Percentiles rank a stretch among this genome's conserved stretches.
These are phyloP conservation scores for Incumbomyces lentus DNA, from an alignment of 2,329 filamentous ascomycete genomes.

Conservation along the genomic window DNA sequence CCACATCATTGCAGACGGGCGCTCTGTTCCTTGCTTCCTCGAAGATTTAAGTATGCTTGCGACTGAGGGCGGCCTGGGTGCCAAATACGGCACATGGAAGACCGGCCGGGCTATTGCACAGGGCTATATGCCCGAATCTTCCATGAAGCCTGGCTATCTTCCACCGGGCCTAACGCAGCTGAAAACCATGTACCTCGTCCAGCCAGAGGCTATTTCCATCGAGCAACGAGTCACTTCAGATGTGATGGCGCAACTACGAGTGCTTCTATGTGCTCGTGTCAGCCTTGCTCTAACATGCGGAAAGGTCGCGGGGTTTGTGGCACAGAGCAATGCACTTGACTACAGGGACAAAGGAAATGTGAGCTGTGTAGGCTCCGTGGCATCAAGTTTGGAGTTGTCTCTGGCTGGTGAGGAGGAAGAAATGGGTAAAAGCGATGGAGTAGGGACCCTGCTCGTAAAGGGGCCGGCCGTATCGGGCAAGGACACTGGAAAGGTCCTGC, in stretches of 20 bases:
- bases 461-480: conserved; percentile 1
- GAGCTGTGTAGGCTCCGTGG: conserved; percentile 61
- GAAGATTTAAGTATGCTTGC: neutral
- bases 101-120: conserved; percentile 7
- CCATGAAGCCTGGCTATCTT: conserved; percentile 50
- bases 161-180: conserved; percentile 52
- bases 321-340: conserved; percentile 79
- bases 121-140: conserved; percentile 50
- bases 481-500: conserved; percentile 2
- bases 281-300: conserved; percentile 76
- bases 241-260: conserved; percentile 67
- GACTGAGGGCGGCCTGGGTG: neutral
- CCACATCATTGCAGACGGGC: conserved; percentile 42
- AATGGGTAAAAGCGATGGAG: conserved; percentile 4
- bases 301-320: conserved; percentile 77
- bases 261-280: conserved; percentile 69
- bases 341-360: conserved; percentile 51
- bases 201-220: conserved; percentile 53
- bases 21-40: neutral
- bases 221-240: conserved; percentile 56
- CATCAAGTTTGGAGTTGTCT: conserved; percentile 69
- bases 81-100: conserved; percentile 2
- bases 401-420: conserved; percentile 35
- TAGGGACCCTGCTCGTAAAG: neutral
- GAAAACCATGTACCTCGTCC: conserved; percentile 69